Percentiles rank a stretch among this genome's conserved stretches.
phyloP scores from a whole-genome alignment of 129 eudicot genomes.

The Ambrosia trifida region DNA sequence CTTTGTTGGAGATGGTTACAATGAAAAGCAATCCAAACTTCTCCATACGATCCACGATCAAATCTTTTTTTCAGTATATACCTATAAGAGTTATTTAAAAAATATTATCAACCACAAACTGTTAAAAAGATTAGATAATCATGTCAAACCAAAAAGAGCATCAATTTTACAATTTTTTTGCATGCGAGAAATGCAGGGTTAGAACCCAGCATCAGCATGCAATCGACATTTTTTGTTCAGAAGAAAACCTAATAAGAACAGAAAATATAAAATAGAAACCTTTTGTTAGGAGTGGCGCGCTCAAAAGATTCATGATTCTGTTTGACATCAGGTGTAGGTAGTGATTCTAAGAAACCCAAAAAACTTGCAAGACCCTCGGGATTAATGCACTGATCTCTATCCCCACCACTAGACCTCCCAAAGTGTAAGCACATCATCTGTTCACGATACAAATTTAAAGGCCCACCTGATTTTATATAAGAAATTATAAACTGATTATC shows the following conservation, averaged over 20 bases:
- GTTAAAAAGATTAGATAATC: neutral
- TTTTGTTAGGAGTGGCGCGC: slow-evolving; percentile 54
- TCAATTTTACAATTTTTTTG: neutral
- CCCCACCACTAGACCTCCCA: slow-evolving; percentile 57
- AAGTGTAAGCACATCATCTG: slow-evolving; percentile 59
- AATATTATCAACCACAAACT: slow-evolving; percentile 6
- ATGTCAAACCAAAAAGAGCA: neutral
- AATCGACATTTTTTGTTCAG: neutral
- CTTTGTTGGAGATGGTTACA: slow-evolving; percentile 61
- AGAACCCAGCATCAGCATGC: neutral
- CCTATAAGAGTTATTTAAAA: slow-evolving; percentile 40
- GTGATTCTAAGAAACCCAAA: slow-evolving; percentile 76
- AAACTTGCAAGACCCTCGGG: slow-evolving; percentile 84
- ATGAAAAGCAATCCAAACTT: slow-evolving; percentile 98
- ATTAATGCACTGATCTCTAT: slow-evolving; percentile 64
- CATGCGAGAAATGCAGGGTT: neutral
- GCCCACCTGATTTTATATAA: slow-evolving; percentile 54
- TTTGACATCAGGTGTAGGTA: slow-evolving; percentile 61
- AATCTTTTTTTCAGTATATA: slow-evolving; percentile 82
- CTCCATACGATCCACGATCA: slow-evolving; percentile 97
- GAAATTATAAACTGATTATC: slow-evolving; percentile 9
- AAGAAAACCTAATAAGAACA: neutral
- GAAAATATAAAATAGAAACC: slow-evolving; percentile 40
- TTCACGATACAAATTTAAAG: slow-evolving; percentile 57
- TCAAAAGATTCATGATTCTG: slow-evolving; percentile 53